Conservation (phyloP, 129 eudicot species). For the Cynara cardunculus region DNA sequence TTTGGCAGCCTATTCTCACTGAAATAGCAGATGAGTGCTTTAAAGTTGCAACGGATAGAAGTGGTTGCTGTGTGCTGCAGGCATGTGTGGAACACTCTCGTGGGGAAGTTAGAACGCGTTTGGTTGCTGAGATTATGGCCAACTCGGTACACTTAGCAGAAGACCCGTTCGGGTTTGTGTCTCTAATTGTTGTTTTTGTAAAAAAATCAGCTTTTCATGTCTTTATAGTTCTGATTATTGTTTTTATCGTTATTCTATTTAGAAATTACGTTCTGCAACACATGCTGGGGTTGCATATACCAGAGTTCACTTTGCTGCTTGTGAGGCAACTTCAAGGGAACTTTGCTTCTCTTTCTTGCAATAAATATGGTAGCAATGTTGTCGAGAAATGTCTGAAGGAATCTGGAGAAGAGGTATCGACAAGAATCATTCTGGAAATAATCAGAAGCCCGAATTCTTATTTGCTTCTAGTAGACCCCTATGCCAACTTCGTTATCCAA, state of each 20-base stretch:
- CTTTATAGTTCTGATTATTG: background rate
- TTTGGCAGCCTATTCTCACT: conserved; percentile 53
- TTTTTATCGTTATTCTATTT: conserved; percentile 6
- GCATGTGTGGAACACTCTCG: conserved; percentile 50
- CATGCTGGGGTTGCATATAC: conserved; percentile 45
- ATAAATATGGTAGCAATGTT: conserved; percentile 74
- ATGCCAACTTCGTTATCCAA: conserved; percentile 71
- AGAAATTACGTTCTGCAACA: conserved; percentile 87
- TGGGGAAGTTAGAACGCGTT: conserved; percentile 40
- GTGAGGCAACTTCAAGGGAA: conserved; percentile 46
- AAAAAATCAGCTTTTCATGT: background rate
- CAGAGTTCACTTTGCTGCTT: conserved; percentile 42
- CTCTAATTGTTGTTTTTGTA: background rate
- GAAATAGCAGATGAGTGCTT: conserved; percentile 56
- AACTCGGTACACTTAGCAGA: conserved; percentile 52
- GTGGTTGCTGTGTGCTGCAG: conserved; percentile 80
- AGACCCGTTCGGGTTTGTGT: conserved; percentile 76
- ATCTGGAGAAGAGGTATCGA: conserved; percentile 36
- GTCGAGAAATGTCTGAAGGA: conserved; percentile 60
- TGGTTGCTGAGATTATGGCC: conserved; percentile 40
- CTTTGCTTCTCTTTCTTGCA: conserved; percentile 51
- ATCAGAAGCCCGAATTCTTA: conserved; percentile 42
- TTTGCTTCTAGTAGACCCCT: conserved; percentile 57
- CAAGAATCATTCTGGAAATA: conserved; percentile 45
- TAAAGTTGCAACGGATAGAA: conserved; percentile 51